Evolutionary conservation across 2,329 filamentous ascomycete species (phyloP).

Genomic region (Fusarium cyanostomum): DNA sequence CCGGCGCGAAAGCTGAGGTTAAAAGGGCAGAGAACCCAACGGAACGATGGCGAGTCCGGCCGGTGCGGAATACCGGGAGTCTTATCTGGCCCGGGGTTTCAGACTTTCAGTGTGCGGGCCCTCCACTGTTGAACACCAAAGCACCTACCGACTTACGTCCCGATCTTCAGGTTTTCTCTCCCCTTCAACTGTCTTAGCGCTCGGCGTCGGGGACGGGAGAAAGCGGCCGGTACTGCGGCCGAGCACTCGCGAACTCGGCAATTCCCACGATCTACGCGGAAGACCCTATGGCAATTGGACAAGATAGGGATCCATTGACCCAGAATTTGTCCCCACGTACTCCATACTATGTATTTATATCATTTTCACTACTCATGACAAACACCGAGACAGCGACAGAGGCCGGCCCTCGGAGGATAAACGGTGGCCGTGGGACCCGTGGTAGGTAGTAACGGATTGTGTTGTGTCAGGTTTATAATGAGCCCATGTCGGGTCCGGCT

Average conservation of each 20-base stretch:
- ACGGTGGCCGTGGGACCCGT: constrained; percentile 6
- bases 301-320: not conserved
- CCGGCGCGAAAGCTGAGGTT: not conserved
- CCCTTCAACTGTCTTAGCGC: not conserved
- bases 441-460: not conserved
- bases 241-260: not conserved
- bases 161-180: not conserved
- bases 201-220: not conserved
- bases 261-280: not conserved
- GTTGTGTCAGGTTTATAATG: constrained; percentile 25
- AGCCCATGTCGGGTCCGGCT: constrained; percentile 16
- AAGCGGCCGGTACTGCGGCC: not conserved
- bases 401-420: constrained; percentile 7
- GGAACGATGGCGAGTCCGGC: constrained; percentile 4
- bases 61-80: constrained; percentile 28
- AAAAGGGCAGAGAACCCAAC: constrained; percentile 11
- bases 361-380: not conserved
- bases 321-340: too few relatives aligned
- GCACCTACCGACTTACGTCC: constrained; percentile 7
- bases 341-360: not conserved
- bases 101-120: not conserved
- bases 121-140: not conserved
- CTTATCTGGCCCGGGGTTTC: constrained; percentile 10
- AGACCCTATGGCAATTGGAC: not conserved
- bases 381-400: not conserved